Base-by-base conservation (phyloP, 2,329 filamentous ascomycete species). In the Plectosphaerella cucumerina region DNA sequence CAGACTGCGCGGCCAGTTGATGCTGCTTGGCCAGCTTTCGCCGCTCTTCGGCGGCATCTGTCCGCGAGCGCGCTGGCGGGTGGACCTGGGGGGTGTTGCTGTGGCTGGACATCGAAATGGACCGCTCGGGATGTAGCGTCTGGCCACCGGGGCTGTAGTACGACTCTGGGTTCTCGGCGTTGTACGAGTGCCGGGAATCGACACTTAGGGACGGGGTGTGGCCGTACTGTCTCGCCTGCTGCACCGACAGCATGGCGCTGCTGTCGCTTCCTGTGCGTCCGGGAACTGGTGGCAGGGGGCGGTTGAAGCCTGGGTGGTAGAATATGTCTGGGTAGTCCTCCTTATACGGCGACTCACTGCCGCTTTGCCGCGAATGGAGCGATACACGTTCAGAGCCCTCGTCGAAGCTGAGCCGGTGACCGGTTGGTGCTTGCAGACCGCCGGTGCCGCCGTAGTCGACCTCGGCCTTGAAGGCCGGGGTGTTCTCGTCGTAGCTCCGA, bases 371-470 rank as follows among this genome's bases (percentile, higher is more conserved):
- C 8, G 80, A 76, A 64, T 81, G 68, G 44, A 85, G 58, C 1
- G 80, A 83, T 17, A 78, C 77, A 14, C 76, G 78, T 66, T 97
- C 94, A 59, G 97, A 94, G 2, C 90, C 93, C 64, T 96, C 90
- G 59, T 97, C 93, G 60, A 94, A 97, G 69, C 91, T 97, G 60
- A 91, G 76, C 53, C 90, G 82, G 57, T 91, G 81, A 6, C 76
- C 77, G 47, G 77, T 83, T 2, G 92, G 91, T 52, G 89, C 82
- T 55, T 91, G 85, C 23, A 97, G 70, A 1, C 94, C 94, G 39
- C 93, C 94, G n/a, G 91, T 97, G 8, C 89, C 92, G 47, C 84
- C 88, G 44, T 90, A 91, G 67, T 97, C 93, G 47, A 96, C 87
- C 49, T 88, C 81, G 6, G 87, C 90, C 14, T 72, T 64, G 56